These are phyloP conservation scores for Haplographium delicatum DNA, from an alignment of 495 filamentous ascomycete genomes.

Conservation along the genomic window DNA sequence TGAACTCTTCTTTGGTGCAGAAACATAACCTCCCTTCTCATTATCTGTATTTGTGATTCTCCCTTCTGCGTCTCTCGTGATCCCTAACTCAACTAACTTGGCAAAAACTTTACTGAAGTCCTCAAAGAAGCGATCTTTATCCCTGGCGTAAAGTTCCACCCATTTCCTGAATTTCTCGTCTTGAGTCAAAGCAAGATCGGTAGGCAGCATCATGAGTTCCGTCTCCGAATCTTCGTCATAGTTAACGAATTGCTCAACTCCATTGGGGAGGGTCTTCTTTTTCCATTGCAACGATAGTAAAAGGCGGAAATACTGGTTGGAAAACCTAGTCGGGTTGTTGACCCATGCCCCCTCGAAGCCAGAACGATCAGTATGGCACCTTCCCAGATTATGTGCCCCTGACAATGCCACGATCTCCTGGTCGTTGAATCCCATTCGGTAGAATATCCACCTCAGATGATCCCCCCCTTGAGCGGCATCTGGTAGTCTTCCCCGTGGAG, in stretches of 20 bases:
- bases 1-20: conserved; percentile 55
- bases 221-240: conserved; percentile 49
- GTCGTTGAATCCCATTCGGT: conserved; percentile 61
- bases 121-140: conserved; percentile 57
- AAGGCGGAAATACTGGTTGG: conserved; percentile 57
- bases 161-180: conserved; percentile 38
- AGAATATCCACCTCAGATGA: conserved; percentile 54
- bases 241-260: conserved; percentile 53
- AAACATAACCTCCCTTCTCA: conserved; percentile 46
- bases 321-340: conserved; percentile 59
- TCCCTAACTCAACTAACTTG: conserved; percentile 58
- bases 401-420: conserved; percentile 57
- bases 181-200: conserved; percentile 36
- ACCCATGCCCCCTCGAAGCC: conserved; percentile 61
- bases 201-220: conserved; percentile 53
- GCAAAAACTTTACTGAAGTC: conserved; percentile 55
- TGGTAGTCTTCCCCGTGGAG: conserved; percentile 51
- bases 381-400: conserved; percentile 57
- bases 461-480: conserved; percentile 54
- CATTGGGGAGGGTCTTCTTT: conserved; percentile 45
- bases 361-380: conserved; percentile 55
- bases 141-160: conserved; percentile 54
- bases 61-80: conserved; percentile 46
- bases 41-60: conserved; percentile 48
- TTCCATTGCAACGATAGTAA: conserved; percentile 51